Evolutionary conservation across 148 eudicot genomes (phyloP).

Genomic region (Silene conica): DNA sequence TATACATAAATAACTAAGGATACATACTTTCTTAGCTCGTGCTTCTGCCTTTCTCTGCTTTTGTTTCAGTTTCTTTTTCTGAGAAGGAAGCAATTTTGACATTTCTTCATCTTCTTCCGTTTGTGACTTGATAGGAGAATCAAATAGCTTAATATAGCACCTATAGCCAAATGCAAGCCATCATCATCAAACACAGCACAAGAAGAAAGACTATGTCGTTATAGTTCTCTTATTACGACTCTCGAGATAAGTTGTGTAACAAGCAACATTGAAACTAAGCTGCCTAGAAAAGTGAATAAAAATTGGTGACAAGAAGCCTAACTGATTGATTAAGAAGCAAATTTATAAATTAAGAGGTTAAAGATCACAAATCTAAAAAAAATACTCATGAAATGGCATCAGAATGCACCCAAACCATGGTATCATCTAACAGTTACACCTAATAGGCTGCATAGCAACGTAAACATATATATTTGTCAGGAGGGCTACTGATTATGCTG

Average conservation of each 20-base stretch:
- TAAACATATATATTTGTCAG: too few species aligned
- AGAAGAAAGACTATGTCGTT: not conserved
- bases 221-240: not conserved
- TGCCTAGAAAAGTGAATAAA: not conserved
- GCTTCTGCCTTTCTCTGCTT: constrained; percentile 97
- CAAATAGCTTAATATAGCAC: constrained; percentile 84
- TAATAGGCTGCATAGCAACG: too few species aligned
- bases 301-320: not conserved
- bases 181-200: constrained; percentile 6
- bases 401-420: not conserved
- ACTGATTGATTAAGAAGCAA: not conserved
- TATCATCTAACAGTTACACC: not conserved
- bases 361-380: not conserved
- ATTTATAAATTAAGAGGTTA: not conserved
- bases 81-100: constrained; percentile 77
- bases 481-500: too few species aligned
- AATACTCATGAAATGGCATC: not conserved
- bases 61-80: constrained; percentile 94
- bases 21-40: constrained; percentile 81
- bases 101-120: constrained; percentile 89
- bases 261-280: not conserved
- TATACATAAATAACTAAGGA: not conserved
- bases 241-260: not conserved
- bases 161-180: constrained; percentile 39
- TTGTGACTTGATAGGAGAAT: constrained; percentile 84